Conservation (phyloP, 768 basidiomycete genomes). For the Russula compacta region DNA sequence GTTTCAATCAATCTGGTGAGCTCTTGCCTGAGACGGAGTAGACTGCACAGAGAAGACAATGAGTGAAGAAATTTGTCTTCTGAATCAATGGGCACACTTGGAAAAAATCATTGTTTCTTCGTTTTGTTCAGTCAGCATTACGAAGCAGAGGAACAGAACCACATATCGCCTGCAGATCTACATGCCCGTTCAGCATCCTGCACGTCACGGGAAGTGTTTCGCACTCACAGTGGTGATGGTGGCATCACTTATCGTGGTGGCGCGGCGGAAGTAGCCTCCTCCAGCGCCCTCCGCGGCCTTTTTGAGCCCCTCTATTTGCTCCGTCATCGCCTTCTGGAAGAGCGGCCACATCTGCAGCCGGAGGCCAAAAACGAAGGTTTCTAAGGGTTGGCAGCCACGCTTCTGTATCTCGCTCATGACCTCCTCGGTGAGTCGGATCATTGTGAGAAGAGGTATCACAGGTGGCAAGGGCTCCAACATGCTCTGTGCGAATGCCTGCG, state of each 20-base stretch:
- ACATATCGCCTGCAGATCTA: constrained; percentile 74
- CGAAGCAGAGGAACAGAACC: constrained; percentile 71
- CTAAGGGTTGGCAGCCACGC: constrained; percentile 70
- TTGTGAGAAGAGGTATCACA: constrained; percentile 69
- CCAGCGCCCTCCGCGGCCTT: constrained; percentile 68
- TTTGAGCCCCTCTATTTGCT: constrained; percentile 74
- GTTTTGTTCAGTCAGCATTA: constrained; percentile 69
- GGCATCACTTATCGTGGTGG: constrained; percentile 55
- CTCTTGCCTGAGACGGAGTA: constrained; percentile 79
- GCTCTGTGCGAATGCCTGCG: constrained; percentile 58
- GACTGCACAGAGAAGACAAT: constrained; percentile 34
- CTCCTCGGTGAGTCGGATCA: constrained; percentile 86
- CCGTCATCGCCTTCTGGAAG: constrained; percentile 83
- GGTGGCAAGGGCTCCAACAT: constrained; percentile 68
- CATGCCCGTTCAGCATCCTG: constrained; percentile 17
- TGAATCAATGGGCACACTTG: constrained; percentile 48
- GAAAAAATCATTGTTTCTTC: constrained; percentile 97
- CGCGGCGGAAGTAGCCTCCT: constrained; percentile 53
- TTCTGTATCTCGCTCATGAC: constrained; percentile 66
- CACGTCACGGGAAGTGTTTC: neutral
- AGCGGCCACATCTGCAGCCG: constrained; percentile 88
- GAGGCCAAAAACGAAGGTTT: constrained; percentile 70
- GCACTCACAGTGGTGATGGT: constrained; percentile 50
- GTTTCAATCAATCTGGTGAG: constrained; percentile 62
- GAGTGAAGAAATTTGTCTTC: neutral